Evolutionary conservation across 768 basidiomycete species (phyloP).

Genomic region (Termitomyces sp.): DNA sequence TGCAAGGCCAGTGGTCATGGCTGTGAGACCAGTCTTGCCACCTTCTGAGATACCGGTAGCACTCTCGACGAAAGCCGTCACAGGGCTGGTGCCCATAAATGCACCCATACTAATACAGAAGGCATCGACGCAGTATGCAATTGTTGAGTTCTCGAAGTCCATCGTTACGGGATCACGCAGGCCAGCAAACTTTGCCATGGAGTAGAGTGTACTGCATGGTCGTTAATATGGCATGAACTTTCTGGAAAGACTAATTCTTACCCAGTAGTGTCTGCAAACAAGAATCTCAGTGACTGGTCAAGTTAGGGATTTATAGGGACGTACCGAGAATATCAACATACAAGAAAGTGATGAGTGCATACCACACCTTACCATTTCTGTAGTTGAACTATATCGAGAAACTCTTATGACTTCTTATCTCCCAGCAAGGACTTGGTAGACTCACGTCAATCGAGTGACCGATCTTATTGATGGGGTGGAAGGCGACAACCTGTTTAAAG

Average conservation of each 20-base stretch:
- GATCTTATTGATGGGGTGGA: constrained; percentile 57
- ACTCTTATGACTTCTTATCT: background rate
- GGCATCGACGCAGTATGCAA: constrained; percentile 82
- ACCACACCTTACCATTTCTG: constrained; percentile 76
- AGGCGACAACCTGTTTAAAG: constrained; percentile 82
- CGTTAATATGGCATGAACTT: no score
- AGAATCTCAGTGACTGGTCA: background rate
- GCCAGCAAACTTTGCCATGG: constrained; percentile 91
- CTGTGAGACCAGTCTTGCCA: constrained; percentile 83
- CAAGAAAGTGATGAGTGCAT: constrained; percentile 84
- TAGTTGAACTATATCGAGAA: constrained; percentile 43
- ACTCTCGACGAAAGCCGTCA: constrained; percentile 80
- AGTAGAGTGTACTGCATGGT: constrained; percentile 67
- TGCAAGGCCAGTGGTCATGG: constrained; percentile 63
- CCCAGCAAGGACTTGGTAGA: constrained; percentile 3
- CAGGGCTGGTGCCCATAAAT: constrained; percentile 75
- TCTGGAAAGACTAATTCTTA: no score
- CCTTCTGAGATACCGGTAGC: constrained; percentile 85
- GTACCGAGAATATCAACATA: constrained; percentile 82
- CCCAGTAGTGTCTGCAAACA: constrained; percentile 47
- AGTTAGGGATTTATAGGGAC: constrained; percentile 16
- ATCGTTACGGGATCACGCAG: constrained; percentile 79
- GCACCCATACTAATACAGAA: constrained; percentile 81
- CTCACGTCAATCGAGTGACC: constrained; percentile 72
- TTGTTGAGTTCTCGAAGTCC: constrained; percentile 81